These are phyloP conservation scores for Ceratocystis alfenasii DNA, from an alignment of 2,329 filamentous ascomycete species.

Conservation along the genomic window DNA sequence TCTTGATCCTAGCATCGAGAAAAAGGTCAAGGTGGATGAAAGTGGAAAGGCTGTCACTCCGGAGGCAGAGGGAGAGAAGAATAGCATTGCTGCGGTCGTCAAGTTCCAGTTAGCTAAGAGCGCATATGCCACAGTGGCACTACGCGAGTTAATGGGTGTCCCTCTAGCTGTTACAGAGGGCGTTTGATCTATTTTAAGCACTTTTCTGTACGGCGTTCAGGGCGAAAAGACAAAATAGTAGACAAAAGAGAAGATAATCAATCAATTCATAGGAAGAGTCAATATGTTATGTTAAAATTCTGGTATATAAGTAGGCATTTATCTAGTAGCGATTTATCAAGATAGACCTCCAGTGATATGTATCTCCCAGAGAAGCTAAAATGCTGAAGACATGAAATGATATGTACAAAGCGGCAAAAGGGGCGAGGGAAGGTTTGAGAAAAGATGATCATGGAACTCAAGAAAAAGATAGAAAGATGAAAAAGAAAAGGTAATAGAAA, in stretches of 20 bases:
- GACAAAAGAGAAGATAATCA: not conserved
- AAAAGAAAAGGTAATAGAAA: not conserved
- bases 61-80: constrained; percentile 26
- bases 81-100: constrained; percentile 55
- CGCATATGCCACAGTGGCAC: constrained; percentile 74
- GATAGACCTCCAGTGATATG: constrained; percentile 3
- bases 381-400: constrained; percentile 8
- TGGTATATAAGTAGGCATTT: not conserved
- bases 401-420: constrained; percentile 20
- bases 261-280: not conserved
- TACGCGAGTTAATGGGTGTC: constrained; percentile 61
- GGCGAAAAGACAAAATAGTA: not conserved
- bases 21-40: constrained; percentile 27
- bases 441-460: not conserved
- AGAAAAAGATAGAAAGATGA: constrained; percentile 6
- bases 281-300: not conserved
- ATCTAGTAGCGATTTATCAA: constrained; percentile 12
- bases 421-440: not conserved
- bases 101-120: constrained; percentile 67
- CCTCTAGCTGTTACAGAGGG: not conserved
- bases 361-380: constrained; percentile 2
- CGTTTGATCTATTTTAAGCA: not conserved
- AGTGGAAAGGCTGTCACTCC: constrained; percentile 17
- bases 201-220: not conserved
- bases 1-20: constrained; percentile 23